Percentiles rank a stretch among this genome's conserved stretches.
Conservation (phyloP, 805 yeast genomes). For the Yarrowia bubula region DNA sequence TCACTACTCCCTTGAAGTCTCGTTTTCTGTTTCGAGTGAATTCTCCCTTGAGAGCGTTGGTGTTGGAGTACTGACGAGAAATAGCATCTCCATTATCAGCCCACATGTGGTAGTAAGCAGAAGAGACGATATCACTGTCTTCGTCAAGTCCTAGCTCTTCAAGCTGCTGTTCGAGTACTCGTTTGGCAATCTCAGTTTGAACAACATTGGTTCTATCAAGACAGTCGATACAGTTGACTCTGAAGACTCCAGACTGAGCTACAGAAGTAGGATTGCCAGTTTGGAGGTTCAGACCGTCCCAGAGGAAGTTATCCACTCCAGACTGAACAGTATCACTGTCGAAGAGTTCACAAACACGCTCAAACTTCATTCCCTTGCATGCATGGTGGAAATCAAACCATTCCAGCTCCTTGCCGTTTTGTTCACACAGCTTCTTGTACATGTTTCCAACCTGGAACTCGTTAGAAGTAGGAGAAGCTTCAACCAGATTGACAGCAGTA, state of each 20-base stretch:
- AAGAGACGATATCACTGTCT: constrained; percentile 33
- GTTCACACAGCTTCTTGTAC: background rate
- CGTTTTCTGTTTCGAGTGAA: constrained; percentile 47
- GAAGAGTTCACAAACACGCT: constrained; percentile 40
- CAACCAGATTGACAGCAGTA: constrained; percentile 84
- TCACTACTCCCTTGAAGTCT: constrained; percentile 44
- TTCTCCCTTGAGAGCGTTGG: constrained; percentile 54
- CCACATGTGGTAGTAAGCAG: constrained; percentile 47
- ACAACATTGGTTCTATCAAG: constrained; percentile 60
- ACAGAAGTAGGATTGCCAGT: background rate
- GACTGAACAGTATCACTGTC: constrained; percentile 28
- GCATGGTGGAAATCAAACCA: constrained; percentile 67
- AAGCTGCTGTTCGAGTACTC: constrained; percentile 29
- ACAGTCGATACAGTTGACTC: constrained; percentile 64
- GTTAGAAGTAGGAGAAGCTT: constrained; percentile 36
- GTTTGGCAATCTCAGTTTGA: constrained; percentile 41
- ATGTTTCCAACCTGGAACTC: constrained; percentile 22
- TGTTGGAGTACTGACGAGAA: constrained; percentile 60
- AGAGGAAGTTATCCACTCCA: constrained; percentile 1
- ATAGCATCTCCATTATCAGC: constrained; percentile 70
- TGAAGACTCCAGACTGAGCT: constrained; percentile 52
- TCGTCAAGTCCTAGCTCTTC: constrained; percentile 32
- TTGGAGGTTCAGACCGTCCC: background rate
- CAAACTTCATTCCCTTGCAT: constrained; percentile 46
- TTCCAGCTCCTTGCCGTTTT: constrained; percentile 32